Evolutionary conservation across 495 filamentous ascomycete genomes (phyloP).

Genomic region (Neurospora sp.): DNA sequence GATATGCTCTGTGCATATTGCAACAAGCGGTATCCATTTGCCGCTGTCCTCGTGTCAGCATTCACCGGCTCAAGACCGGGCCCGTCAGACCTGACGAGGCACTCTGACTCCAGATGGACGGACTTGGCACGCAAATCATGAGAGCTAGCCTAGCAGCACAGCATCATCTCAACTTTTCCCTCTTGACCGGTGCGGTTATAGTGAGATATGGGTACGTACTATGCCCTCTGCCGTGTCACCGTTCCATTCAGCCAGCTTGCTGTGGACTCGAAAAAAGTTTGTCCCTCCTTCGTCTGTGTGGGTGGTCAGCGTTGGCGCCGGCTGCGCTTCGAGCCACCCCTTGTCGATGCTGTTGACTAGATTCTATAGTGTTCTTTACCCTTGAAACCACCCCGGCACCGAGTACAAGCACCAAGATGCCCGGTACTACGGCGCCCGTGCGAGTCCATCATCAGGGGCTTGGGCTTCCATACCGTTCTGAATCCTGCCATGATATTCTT

Average conservation of each 20-base stretch:
- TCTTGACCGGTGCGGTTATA: not conserved
- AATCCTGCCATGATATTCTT: not conserved
- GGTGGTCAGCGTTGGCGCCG: conserved; percentile 4
- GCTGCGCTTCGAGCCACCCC: conserved; percentile 3
- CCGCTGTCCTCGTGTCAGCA: not conserved
- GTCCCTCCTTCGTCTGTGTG: not conserved
- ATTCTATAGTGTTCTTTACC: not conserved
- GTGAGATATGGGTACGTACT: not conserved
- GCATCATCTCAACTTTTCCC: not conserved
- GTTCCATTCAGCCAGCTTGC: not conserved
- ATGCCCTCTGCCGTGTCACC: not conserved
- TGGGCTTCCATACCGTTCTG: not conserved
- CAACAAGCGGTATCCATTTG: not conserved
- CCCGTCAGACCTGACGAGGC: not conserved
- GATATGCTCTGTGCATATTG: not conserved
- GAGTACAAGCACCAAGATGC: not conserved
- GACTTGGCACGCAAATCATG: conserved; percentile 6
- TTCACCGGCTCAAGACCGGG: not conserved
- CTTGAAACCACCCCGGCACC: not conserved
- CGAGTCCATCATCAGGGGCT: not conserved
- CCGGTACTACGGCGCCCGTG: not conserved
- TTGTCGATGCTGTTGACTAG: not conserved
- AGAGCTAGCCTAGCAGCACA: conserved; percentile 5
- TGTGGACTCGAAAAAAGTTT: not conserved
- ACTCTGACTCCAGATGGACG: not conserved